Evolutionary conservation across 208 protist genomes (phyloP).

Genomic region (Angomonas ambiguus): DNA sequence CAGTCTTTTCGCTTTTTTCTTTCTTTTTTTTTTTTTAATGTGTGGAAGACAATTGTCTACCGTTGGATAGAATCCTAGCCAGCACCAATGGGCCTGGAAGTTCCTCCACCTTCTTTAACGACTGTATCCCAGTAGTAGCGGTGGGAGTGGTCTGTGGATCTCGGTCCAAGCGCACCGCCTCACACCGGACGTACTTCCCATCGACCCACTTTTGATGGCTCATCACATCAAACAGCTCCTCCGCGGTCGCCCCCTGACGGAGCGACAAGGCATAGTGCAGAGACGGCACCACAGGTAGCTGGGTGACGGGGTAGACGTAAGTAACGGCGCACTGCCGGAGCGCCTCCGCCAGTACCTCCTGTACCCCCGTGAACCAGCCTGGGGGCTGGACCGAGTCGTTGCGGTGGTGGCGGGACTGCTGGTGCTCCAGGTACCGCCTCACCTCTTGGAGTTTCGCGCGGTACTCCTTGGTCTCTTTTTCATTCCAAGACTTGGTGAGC

Average conservation of each 20-base stretch:
- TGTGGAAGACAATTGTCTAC: constrained; percentile 46
- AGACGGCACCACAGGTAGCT: constrained; percentile 47
- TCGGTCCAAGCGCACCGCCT: constrained; percentile 26
- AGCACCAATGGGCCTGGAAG: constrained; percentile 51
- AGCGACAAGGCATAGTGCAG: constrained; percentile 77
- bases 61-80: constrained; percentile 74
- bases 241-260: constrained; percentile 54
- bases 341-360: constrained; percentile 69
- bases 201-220: constrained; percentile 47
- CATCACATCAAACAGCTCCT: constrained; percentile 71
- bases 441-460: constrained; percentile 25
- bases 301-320: constrained; percentile 57
- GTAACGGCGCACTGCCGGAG: constrained; percentile 44
- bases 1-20: neutral
- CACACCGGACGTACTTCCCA: constrained; percentile 85
- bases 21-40: neutral
- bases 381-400: neutral
- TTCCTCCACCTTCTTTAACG: constrained; percentile 49
- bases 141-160: neutral
- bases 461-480: constrained; percentile 16
- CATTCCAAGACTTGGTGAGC: constrained; percentile 14
- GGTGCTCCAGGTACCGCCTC: constrained; percentile 26
- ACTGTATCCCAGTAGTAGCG: constrained; percentile 4
- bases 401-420: neutral
- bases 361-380: constrained; percentile 69